phyloP scores from a whole-genome alignment of 805 yeast genomes.

The Helenozyma baotianmanensis region DNA sequence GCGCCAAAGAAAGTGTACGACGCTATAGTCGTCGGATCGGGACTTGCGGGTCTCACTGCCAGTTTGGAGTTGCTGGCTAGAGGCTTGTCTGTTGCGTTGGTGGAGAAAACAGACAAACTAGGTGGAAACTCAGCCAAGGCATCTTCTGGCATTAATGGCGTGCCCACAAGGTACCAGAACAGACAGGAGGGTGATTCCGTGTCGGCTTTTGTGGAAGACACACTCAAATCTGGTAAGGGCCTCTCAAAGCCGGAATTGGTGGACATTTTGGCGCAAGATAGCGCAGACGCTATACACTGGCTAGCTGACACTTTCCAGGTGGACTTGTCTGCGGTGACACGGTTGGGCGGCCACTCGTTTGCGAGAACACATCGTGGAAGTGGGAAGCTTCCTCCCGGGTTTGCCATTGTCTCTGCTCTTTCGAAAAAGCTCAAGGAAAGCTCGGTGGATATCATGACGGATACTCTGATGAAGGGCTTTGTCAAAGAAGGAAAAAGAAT shows the following conservation, averaged over 20 bases:
- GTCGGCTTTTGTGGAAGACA: slow-evolving; percentile 25
- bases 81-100: slow-evolving; percentile 38
- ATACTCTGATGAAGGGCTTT: slow-evolving; percentile 15
- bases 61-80: slow-evolving; percentile 33
- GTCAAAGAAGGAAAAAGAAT: slow-evolving; percentile 29
- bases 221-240: slow-evolving; percentile 31
- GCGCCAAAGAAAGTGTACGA: slow-evolving; percentile 5
- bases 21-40: slow-evolving; percentile 47
- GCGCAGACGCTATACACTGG: slow-evolving; percentile 32
- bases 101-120: slow-evolving; percentile 45
- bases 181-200: slow-evolving; percentile 21
- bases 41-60: slow-evolving; percentile 52
- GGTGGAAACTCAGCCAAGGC: slow-evolving; percentile 64
- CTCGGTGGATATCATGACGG: slow-evolving; percentile 18
- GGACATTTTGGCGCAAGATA: slow-evolving; percentile 19
- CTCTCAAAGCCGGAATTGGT: slow-evolving; percentile 23
- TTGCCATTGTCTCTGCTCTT: slow-evolving; percentile 48
- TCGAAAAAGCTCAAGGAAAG: slow-evolving; percentile 32
- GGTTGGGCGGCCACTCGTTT: slow-evolving; percentile 38
- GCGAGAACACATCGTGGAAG: slow-evolving; percentile 38
- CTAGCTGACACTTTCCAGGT: slow-evolving; percentile 20
- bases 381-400: slow-evolving; percentile 54
- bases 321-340: slow-evolving; percentile 28
- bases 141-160: slow-evolving; percentile 55
- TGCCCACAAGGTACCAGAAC: slow-evolving; percentile 25